Evolutionary conservation across 2,329 filamentous ascomycete species (phyloP), one percentile per base, ranked within the genome.

Genomic region (Alternaria longipes): DNA sequence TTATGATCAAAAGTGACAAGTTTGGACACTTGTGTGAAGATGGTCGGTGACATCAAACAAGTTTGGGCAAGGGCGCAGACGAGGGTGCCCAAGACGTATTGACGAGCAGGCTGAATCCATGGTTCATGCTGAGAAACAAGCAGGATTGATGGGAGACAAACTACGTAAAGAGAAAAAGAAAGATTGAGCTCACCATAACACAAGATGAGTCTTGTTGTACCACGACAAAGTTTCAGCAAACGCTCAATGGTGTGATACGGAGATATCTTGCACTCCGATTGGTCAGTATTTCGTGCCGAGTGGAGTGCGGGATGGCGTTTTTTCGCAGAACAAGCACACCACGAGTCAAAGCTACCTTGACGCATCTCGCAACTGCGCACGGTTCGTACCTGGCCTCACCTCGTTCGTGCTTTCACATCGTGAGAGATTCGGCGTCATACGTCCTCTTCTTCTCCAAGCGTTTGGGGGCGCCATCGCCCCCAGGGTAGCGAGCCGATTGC

Each of bases 401-500:
- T 4, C 41, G n/a, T n/a, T 7, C 8, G 24, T 8, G 34, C 5
- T 14, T 7, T 20, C 26, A 47, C 40, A 14, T 1, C 5, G 20
- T 24, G 7, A 3, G 40, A 30, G 12, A 41, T 52, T 8, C 55
- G 38, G 34, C 64, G 66, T 60, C 68, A 75, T 76, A 67, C 66
- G 59, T 47, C 61, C 63, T 14, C 57, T 66, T 3, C 32, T 61
- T 22, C 22, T 50, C n/a, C 63, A 55, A 55, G 50, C 38, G 42
- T 62, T 70, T 54, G 71, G 68, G 71, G 73, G 71, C 71, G 62
- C 63, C 46, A 49, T 56, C 44, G 65, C 57, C 65, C 66, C 64
- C 61, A 62, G 52, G 32, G 56, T 58, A 57, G 57, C 38, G 6
- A 44, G 56, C 9, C n/a, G 54, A 34, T 3, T 36, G 11, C 3